phyloP scores from a whole-genome alignment of 192 early-diverging fungal genomes.

The Coemansia sp. region DNA sequence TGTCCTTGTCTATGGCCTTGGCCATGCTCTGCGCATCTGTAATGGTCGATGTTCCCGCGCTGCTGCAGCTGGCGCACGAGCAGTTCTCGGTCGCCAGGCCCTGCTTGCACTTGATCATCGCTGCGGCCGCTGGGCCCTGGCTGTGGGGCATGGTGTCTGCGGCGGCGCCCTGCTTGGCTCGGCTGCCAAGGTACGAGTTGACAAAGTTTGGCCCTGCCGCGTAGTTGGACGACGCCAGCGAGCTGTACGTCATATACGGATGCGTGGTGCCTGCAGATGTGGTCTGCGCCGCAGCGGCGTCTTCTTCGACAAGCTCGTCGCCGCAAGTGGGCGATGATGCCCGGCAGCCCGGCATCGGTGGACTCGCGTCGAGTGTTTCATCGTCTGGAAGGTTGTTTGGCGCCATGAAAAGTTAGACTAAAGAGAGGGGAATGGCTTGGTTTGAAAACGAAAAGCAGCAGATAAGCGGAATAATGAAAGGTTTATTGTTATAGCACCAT shows the following conservation, averaged over 20 bases:
- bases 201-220: conserved; percentile 19
- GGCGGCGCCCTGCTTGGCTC: too few species aligned
- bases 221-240: conserved; percentile 15
- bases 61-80: neutral
- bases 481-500: too few species aligned
- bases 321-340: neutral
- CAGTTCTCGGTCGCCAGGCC: neutral
- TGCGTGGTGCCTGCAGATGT: neutral
- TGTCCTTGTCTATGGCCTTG: neutral
- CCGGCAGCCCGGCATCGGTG: neutral
- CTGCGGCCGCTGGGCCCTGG: conserved; percentile 23
- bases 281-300: neutral
- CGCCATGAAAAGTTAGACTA: neutral
- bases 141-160: neutral
- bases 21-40: too few species aligned
- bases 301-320: conserved; percentile 3
- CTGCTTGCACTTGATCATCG: conserved; percentile 18
- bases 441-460: neutral
- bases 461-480: too few species aligned
- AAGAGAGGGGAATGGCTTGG: neutral
- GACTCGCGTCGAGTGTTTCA: neutral
- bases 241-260: conserved; percentile 17
- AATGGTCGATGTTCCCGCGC: neutral
- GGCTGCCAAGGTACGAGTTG: conserved; percentile 16
- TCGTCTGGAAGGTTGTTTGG: neutral